Base-by-base conservation (phyloP, 441 rosid species). In the Populus trichocarpa region DNA sequence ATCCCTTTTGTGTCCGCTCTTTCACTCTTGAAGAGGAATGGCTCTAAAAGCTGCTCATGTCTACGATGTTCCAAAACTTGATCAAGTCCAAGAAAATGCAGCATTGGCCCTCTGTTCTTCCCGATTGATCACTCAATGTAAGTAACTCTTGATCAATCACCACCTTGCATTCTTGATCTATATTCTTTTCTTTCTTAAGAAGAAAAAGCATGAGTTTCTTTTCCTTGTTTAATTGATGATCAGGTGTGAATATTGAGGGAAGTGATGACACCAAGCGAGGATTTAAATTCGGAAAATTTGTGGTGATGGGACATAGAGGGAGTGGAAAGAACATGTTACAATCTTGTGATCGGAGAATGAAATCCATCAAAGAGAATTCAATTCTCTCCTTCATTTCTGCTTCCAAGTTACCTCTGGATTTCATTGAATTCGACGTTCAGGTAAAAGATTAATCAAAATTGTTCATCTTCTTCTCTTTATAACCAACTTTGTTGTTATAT, bases 401-500 rank as follows among this genome's bases (percentile, higher is more conserved):
- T 8, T 88, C 97, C 0, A 88, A 87, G 77, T 84, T 83, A 73
- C 88, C 94, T 36, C 78, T 92, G 53, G 96, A 93, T 84, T 93
- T 82, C 84, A 79, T 93, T 79, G 98, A 96, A 83, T 96, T 96
- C 72, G 98, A 96, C 74, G 98, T 95, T 84, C 99, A 95, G 98
- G 99, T 95, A 23, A n/a, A 65, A 3, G 7, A 28, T 32, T 8
- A 10, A 23, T 42, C n/a, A 50, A 57, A 6, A 5, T 7, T n/a
- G 30, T 0, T 18, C 22, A 46, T 46, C 57, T 13, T 20, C 13
- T 22, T 2, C 11, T 8, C 26, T 22, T 7, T 22, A 63, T 20
- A 20, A 7, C 25, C 11, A 20, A 20, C 23, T 20, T 63, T 63
- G 67, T 63, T 63, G 25, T 6, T 63, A 28, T 28, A 10, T 70